Conservation (phyloP, 345 rosid genomes). For the Ceriops decandra region DNA sequence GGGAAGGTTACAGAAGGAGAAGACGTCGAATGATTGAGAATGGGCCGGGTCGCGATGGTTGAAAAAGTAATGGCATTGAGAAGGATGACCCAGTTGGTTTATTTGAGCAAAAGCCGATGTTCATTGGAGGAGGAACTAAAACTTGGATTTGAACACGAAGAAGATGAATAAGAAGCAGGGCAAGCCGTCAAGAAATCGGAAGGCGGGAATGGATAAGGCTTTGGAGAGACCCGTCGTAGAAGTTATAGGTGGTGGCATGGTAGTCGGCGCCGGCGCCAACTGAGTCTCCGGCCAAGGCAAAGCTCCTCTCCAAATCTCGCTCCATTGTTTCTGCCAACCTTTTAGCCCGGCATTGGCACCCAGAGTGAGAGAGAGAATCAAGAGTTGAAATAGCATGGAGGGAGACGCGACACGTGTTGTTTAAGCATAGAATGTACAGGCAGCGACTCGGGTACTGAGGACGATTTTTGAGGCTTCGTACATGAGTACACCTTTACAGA, state of each 20-base stretch:
- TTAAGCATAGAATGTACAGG: not conserved
- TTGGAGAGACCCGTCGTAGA: constrained; percentile 18
- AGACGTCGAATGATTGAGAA: constrained; percentile 6
- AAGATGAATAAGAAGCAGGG: not conserved
- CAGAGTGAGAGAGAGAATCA: not conserved
- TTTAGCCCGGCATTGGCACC: not conserved
- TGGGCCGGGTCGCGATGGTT: not conserved
- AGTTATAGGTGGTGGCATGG: not conserved
- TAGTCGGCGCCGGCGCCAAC: constrained; percentile 3
- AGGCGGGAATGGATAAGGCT: not conserved
- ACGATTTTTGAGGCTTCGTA: constrained; percentile 17
- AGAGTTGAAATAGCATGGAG: not conserved
- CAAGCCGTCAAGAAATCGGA: not conserved
- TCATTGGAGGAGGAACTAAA: too few species aligned
- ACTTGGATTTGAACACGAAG: not conserved
- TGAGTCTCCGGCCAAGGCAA: too few species aligned
- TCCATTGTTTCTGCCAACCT: not conserved
- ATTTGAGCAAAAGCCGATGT: too few species aligned
- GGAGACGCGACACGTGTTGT: constrained; percentile 30
- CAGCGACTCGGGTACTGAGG: constrained; percentile 38
- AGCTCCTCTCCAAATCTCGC: too few species aligned
- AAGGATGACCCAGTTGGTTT: not conserved
- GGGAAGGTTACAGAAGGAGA: constrained; percentile 1
- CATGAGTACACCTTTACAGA: not conserved
- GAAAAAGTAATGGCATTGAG: not conserved